Base-by-base conservation (phyloP, 2,329 filamentous ascomycete species). In the Erysiphe pulchra region DNA sequence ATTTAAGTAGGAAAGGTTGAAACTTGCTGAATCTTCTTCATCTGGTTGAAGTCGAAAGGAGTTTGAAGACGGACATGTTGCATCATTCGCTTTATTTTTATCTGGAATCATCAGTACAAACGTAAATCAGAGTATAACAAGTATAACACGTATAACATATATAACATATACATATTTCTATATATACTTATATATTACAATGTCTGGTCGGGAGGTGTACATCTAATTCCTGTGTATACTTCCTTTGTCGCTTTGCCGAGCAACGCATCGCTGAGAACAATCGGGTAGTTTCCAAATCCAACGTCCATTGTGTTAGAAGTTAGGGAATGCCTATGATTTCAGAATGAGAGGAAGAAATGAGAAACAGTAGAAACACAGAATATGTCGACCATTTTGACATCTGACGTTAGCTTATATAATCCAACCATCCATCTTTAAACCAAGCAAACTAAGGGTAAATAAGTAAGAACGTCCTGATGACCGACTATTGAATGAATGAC, bases 251-350 rank as follows among this genome's bases (percentile, higher is more conserved):
- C 59, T 50, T 68, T 70, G 38, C 70, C 69, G 33, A 75, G 61
- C 31, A 78, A 61, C 28, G 69, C 68, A 53, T 77, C 73, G 56
- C 74, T 75, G 40, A 78, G 63, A 42, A 77, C 66, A 47, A 78
- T 68, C 44, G 72, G 73, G 54, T 77, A 78, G 55, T 73, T 71
- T 47, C 66, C 71, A 48, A 65, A 62, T 59, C 71, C 74, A 49
- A 73, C 70, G 59, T 77, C 72, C 48, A 77, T 65, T 44, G 51
- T 46, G n/a, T 41, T 45, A 33, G 51, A 24, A 6, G 6, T 24
- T 3, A 24, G 20, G 20, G 20, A 24, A 24, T 24, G 20, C 20
- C 20, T 3, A 6, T 24, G 20, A 24, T 24, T 6, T 24, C 20
- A 24, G 20, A 24, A 6, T 24, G 6, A 24, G 20, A 24, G 20